Evolutionary conservation across 2,329 filamentous ascomycete genomes (phyloP).

Genomic region (Elsinoe australis): DNA sequence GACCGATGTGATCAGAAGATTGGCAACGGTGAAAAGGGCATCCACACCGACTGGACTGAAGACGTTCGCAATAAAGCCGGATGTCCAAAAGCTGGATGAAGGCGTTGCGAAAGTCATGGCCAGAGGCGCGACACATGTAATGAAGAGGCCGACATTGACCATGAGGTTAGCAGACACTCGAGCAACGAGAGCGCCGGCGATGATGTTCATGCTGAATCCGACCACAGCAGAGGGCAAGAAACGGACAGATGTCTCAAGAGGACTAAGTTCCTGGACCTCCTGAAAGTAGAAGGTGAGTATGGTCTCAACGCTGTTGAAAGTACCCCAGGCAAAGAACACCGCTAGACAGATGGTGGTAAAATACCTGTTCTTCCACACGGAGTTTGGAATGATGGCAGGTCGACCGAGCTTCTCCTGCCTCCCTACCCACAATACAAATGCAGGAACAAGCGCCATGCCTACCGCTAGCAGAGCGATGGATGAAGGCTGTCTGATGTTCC

Average conservation of each 20-base stretch:
- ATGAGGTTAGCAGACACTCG: conserved; percentile 38
- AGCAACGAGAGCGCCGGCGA: conserved; percentile 42
- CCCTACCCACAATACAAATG: conserved; percentile 50
- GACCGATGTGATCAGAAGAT: conserved; percentile 37
- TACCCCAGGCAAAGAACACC: conserved; percentile 35
- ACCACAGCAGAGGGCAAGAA: conserved; percentile 37
- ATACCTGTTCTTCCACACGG: conserved; percentile 50
- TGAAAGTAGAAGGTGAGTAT: conserved; percentile 41
- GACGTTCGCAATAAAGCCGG: conserved; percentile 38
- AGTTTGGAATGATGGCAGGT: conserved; percentile 55
- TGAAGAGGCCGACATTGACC: conserved; percentile 32
- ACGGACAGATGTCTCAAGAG: conserved; percentile 34
- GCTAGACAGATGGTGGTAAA: conserved; percentile 49
- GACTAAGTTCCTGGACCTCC: conserved; percentile 32
- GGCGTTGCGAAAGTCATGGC: conserved; percentile 42
- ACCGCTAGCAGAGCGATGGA: conserved; percentile 38
- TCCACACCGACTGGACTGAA: conserved; percentile 41
- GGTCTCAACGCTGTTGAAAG: conserved; percentile 33
- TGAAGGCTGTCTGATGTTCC: conserved; percentile 22
- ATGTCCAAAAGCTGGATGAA: conserved; percentile 42
- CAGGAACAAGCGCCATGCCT: conserved; percentile 37
- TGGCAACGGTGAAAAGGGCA: conserved; percentile 37
- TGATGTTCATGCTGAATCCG: conserved; percentile 37
- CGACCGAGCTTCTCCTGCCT: conserved; percentile 39
- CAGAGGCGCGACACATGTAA: conserved; percentile 35